Evolutionary conservation across 352 stramenopile genomes (phyloP).

Genomic region (Phytophthora pisi): DNA sequence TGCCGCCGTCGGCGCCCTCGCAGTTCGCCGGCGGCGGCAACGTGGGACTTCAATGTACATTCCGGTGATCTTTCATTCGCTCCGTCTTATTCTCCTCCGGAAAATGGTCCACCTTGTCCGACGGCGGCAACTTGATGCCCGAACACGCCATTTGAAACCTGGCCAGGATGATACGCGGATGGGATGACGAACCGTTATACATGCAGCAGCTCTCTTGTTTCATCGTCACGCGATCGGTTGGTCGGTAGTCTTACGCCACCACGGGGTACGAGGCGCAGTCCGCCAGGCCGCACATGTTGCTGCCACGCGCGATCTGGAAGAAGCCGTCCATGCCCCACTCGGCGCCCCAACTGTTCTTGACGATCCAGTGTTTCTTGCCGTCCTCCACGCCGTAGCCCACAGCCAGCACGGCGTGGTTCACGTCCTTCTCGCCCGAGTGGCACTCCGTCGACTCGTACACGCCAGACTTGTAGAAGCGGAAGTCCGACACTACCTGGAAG

Average conservation of each 20-base stretch:
- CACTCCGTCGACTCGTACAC: slow-evolving; percentile 90
- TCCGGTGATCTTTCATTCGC: slow-evolving; percentile 28
- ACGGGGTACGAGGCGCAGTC: slow-evolving; percentile 89
- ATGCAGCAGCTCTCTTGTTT: background rate
- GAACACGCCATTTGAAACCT: background rate
- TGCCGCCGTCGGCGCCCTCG: slow-evolving; percentile 12
- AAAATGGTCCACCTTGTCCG: slow-evolving; percentile 38
- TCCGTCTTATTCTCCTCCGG: slow-evolving; percentile 19
- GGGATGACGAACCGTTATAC: slow-evolving; percentile 8
- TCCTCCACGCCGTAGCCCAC: slow-evolving; percentile 96
- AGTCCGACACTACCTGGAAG: slow-evolving; percentile 90
- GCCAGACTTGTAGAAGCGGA: slow-evolving; percentile 89
- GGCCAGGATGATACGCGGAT: background rate
- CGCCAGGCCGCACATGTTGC: slow-evolving; percentile 90
- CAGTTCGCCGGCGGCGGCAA: slow-evolving; percentile 16
- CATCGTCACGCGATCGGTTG: slow-evolving; percentile 2
- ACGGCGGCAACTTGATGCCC: slow-evolving; percentile 23
- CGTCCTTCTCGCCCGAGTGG: slow-evolving; percentile 78
- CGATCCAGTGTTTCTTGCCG: slow-evolving; percentile 93
- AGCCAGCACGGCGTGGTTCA: slow-evolving; percentile 94
- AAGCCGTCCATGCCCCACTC: slow-evolving; percentile 96
- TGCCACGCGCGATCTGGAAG: slow-evolving; percentile 94
- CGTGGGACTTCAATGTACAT: slow-evolving; percentile 11
- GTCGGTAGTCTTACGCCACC: slow-evolving; percentile 37
- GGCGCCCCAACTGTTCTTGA: slow-evolving; percentile 97